Evolutionary conservation across 805 yeast genomes (phyloP).

Genomic region (Ogataea neopini): DNA sequence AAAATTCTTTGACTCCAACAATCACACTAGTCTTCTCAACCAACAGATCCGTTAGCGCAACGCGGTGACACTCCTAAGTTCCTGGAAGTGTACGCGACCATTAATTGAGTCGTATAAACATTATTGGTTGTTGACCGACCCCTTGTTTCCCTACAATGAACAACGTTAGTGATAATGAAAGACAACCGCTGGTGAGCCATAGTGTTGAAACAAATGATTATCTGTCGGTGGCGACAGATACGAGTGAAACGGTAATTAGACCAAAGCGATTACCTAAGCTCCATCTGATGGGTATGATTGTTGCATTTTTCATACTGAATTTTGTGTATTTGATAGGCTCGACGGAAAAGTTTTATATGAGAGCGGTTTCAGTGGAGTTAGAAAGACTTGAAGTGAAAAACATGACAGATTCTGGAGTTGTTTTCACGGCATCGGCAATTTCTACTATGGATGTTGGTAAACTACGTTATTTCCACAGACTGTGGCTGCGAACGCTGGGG

Average conservation of each 20-base stretch:
- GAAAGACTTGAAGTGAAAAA: constrained; percentile 6
- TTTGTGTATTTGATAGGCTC: background rate
- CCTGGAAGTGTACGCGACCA: too few species aligned
- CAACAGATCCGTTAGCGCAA: too few species aligned
- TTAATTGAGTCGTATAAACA: too few species aligned
- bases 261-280: too few species aligned
- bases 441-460: constrained; percentile 8
- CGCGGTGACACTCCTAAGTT: too few species aligned
- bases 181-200: background rate
- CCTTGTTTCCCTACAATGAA: background rate
- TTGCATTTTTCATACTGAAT: background rate
- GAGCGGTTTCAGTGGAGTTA: constrained; percentile 1
- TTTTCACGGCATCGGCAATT: background rate
- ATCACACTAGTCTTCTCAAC: too few species aligned
- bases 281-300: background rate
- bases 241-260: too few species aligned
- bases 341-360: background rate
- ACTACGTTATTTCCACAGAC: constrained; percentile 5
- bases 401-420: constrained; percentile 7
- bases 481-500: constrained; percentile 5
- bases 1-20: too few species aligned
- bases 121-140: background rate
- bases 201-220: background rate
- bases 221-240: background rate
- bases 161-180: background rate